Conservation (phyloP, 345 rosid genomes). For the Acer campestre region DNA sequence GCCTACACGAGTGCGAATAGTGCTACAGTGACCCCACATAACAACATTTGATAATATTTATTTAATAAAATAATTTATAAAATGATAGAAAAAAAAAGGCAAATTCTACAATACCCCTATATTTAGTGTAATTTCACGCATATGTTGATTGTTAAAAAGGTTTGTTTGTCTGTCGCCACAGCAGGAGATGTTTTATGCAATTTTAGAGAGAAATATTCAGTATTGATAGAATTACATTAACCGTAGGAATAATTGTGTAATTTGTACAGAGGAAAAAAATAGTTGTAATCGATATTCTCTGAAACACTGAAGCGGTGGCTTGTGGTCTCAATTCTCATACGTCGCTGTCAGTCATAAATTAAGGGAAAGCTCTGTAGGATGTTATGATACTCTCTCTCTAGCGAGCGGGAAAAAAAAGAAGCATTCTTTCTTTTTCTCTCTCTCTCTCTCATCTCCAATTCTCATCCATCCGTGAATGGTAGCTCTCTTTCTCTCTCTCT, state of each 20-base stretch:
- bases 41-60: background rate
- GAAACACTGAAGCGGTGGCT: constrained; percentile 28
- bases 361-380: constrained; percentile 28
- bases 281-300: constrained; percentile 15
- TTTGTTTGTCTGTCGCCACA: no score
- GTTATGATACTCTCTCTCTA: background rate
- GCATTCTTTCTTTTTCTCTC: constrained; percentile 17
- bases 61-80: background rate
- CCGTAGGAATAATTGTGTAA: no score
- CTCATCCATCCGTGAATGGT: constrained; percentile 6
- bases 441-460: constrained; percentile 24
- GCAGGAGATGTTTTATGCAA: no score
- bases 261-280: background rate
- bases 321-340: constrained; percentile 38
- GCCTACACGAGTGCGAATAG: constrained; percentile 13
- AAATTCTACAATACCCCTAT: no score
- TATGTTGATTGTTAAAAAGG: no score
- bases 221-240: no score
- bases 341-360: constrained; percentile 55
- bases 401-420: constrained; percentile 39
- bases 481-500: background rate
- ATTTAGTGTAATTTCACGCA: no score
- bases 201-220: no score
- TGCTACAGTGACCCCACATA: background rate
- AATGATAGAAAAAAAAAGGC: no score